A percentile compares a stretch with the other conserved stretches of the same genome.
Conservation (phyloP, 2,329 filamentous ascomycete species). For the Fusarium sp. region DNA sequence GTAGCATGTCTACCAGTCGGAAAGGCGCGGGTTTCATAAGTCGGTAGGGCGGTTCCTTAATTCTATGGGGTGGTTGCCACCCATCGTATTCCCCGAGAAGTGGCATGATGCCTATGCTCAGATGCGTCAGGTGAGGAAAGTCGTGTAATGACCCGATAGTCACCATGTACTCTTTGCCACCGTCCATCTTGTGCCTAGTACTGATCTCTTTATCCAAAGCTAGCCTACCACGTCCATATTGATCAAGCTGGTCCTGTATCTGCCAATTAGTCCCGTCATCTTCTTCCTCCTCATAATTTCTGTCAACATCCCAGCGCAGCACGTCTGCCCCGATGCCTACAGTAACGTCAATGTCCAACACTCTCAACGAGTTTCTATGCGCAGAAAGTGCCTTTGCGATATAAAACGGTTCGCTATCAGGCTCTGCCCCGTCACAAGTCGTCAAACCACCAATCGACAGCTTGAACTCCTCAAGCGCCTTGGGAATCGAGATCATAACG, state of each 20-base stretch:
- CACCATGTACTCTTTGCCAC: background rate
- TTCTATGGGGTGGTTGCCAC: background rate
- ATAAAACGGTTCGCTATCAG: background rate
- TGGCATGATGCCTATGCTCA: background rate
- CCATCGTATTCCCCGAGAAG: background rate
- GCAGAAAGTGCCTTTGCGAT: background rate
- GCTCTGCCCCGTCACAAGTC: background rate
- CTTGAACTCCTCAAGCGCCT: background rate
- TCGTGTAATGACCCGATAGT: background rate
- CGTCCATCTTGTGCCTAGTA: rapidly evolving
- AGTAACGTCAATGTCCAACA: background rate
- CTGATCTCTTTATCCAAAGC: background rate
- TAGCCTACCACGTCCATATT: background rate
- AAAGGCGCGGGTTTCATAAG: background rate
- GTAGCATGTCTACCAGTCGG: background rate
- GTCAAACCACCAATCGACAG: background rate
- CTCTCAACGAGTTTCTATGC: background rate
- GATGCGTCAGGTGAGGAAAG: background rate
- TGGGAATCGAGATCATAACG: background rate
- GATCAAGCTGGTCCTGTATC: background rate
- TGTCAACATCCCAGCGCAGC: background rate
- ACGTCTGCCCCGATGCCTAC: background rate
- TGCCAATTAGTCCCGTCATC: background rate
- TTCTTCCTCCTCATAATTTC: rapidly evolving
- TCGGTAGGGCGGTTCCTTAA: rapidly evolving